Evolutionary conservation across 495 filamentous ascomycete genomes (phyloP), one percentile per base, ranked within the genome.

Genomic region (Penicillium angulare): DNA sequence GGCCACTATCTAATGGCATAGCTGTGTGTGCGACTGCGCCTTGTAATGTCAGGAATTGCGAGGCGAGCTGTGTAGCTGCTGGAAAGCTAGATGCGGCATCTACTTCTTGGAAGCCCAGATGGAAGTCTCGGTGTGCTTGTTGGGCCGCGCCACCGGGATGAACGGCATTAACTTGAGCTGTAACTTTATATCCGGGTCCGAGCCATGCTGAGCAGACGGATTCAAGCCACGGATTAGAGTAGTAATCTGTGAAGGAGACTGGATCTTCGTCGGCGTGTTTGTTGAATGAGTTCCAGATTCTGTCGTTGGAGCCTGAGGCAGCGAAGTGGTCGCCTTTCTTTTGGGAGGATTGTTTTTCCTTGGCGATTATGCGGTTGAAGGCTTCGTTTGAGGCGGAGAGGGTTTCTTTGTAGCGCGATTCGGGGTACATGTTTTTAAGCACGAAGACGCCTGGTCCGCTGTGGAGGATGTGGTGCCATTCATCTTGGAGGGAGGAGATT

Each of bases 281-380:
- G 54, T 65, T 64, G 63, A 83, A 80, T 32, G 76, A 71, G 66
- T 81, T 83, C 79, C 77, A 83, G 60, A 82, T 81, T 21, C 80
- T 73, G 43, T 71, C 63, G 57, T 83, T 83, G 23, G 61, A 59
- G 36, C 71, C 73, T 33, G 64, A 49, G 8, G 63, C 57, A 18
- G 77, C 73, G 66, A 82, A 82, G 50, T 82, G 80, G 68, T 83
- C 80, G 49, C 79, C 80, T 56, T 74, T 74, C 17, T 39, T 41
- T 10, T 56, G 35, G 10, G 12, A 23, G 46, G 34, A 39, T 43
- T 26, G 49, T 21, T 47, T 43, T 48, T 80, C 78, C 12, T 44
- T 42, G 2, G 59, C 52, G 64, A 81, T 73, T 47, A 82, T 82
- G 22, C 50, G 39, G 17, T 70, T 41, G 58, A 69, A 81, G 42